These are phyloP conservation scores for Xeromyces bisporus DNA, from an alignment of 495 filamentous ascomycete species.

Conservation along the genomic window DNA sequence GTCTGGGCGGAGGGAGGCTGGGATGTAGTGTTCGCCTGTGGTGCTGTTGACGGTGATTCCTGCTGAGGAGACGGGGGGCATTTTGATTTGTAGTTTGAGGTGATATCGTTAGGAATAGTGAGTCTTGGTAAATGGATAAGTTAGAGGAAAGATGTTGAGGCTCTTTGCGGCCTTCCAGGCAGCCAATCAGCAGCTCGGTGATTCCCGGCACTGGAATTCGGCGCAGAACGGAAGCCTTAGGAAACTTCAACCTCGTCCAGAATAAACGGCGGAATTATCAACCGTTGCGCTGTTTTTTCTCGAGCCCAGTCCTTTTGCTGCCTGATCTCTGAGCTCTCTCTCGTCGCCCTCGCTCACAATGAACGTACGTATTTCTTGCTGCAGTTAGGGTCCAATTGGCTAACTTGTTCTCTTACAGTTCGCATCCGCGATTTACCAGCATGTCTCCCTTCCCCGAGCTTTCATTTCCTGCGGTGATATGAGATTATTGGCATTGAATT, in stretches of 20 bases:
- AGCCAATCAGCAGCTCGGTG: conserved; percentile 30
- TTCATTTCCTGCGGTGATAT: background rate
- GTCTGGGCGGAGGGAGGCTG: conserved; percentile 69
- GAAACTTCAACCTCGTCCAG: conserved; percentile 13
- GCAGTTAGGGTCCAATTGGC: conserved; percentile 10
- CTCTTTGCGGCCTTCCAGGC: conserved; percentile 1
- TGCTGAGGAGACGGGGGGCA: conserved; percentile 22
- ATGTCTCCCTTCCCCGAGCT: conserved; percentile 32
- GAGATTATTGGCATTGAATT: too few species aligned
- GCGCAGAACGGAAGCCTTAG: conserved; percentile 9
- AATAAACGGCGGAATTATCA: too few species aligned
- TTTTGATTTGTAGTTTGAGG: conserved; percentile 1
- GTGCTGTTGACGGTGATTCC: conserved; percentile 59
- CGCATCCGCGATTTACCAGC: conserved; percentile 60
- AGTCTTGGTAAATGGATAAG: background rate
- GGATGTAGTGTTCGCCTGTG: conserved; percentile 74
- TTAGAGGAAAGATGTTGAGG: background rate
- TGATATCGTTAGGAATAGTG: too few species aligned
- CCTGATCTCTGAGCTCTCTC: too few species aligned
- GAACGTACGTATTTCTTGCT: conserved; percentile 28
- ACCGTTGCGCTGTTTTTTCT: too few species aligned
- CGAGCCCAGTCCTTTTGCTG: too few species aligned
- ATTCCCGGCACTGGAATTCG: conserved; percentile 28
- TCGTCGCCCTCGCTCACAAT: conserved; percentile 25
- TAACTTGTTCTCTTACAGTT: conserved; percentile 30